Base-by-base conservation (phyloP, 257 asterid genomes). In the Pogostemon cablin region DNA sequence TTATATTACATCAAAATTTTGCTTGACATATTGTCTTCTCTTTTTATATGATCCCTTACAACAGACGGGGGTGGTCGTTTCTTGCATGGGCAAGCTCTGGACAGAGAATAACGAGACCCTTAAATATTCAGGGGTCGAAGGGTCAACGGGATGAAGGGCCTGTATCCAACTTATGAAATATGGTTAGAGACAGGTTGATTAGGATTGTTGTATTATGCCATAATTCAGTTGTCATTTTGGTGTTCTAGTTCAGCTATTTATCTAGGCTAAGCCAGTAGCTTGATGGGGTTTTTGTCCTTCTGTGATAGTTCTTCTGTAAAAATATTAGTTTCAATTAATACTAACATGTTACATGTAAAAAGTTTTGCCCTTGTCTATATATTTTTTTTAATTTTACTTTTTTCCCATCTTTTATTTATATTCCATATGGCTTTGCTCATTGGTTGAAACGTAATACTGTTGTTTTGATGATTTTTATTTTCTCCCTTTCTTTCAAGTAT, bases 1-100 rank as follows among this genome's bases (percentile, higher is more conserved):
- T 9, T 57, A 4, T 4, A 9, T 7, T 3, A 40, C 39, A 25
- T 5, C 32, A 12, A 17, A 2, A 12, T 25, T 34, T 41, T 72
- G 5, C 9, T 25, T 34, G 32, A 54, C 38, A 6, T 25, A 25
- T 3, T 15, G 7, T 41, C 6, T 47, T 15, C 20, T 66, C 17
- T 4, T 65, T 56, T 70, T 61, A 25, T 57, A 35, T 44, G 69
- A 48, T 57, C 44, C 64, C 43, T 62, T 37, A 38, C 43, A 52
- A 76, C 90, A 88, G 95, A 83, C 9, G 96, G 86, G 62, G 88
- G 90, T 7, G 91, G 88, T 15, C 90, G 77, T 43, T 90, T 81
- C 90, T 68, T 86, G 77, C 95, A 85, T 9, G 95, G 92, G 76
- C 92, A 86, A 76, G 78, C 87, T 70, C 63, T 86, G 88, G 80